Evolutionary conservation across 1,284 basidiomycete genomes (phyloP).

Genomic region (Sanghuangporus sanghuang): DNA sequence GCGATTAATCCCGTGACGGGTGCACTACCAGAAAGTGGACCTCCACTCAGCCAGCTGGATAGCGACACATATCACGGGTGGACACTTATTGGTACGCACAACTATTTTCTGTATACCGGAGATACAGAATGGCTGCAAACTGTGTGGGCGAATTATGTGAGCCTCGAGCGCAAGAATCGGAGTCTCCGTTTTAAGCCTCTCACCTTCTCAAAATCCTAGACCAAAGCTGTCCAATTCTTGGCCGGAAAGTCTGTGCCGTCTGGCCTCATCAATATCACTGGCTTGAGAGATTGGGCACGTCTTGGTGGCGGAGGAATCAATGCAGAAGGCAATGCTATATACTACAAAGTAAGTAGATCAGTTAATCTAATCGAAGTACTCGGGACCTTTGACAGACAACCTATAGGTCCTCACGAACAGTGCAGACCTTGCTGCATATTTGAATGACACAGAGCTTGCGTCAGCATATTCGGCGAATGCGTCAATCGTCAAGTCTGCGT

Average conservation of each 20-base stretch:
- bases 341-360: conserved; percentile 33
- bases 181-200: neutral
- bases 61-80: conserved; percentile 44
- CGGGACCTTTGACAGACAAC: neutral
- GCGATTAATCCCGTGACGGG: conserved; percentile 46
- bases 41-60: conserved; percentile 48
- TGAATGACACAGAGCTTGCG: conserved; percentile 33
- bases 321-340: conserved; percentile 43
- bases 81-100: conserved; percentile 43
- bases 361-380: neutral
- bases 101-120: conserved; percentile 42
- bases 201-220: conserved; percentile 19
- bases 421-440: conserved; percentile 39
- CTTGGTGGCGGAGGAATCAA: conserved; percentile 43
- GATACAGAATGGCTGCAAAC: conserved; percentile 38
- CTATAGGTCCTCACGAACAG: conserved; percentile 40
- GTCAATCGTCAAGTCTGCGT: conserved; percentile 35
- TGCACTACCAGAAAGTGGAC: conserved; percentile 52
- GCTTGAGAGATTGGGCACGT: conserved; percentile 46
- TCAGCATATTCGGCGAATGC: conserved; percentile 36
- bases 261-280: conserved; percentile 44
- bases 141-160: conserved; percentile 43
- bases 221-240: conserved; percentile 41
- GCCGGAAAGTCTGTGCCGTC: conserved; percentile 38
- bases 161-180: neutral